A percentile compares a stretch with the other conserved stretches of the same genome.
Evolutionary conservation across 805 yeast species (phyloP).

Genomic region (Hanseniaspora mollemarum): DNA sequence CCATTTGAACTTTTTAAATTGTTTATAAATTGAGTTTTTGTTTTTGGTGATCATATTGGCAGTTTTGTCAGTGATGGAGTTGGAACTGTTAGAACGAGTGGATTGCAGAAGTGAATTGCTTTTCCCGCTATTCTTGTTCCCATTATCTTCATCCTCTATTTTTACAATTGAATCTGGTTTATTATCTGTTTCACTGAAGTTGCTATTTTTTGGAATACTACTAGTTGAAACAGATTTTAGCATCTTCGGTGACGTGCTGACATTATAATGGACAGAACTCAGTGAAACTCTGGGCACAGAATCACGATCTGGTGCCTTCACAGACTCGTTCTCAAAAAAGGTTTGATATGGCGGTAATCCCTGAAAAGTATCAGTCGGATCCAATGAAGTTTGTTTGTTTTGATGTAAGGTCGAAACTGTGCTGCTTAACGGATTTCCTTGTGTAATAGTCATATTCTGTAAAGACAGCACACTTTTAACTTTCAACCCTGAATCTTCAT

Average conservation of each 20-base stretch:
- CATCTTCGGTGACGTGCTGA: background rate
- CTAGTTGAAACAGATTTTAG: background rate
- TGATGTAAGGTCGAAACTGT: no score
- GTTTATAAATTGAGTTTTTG: constrained; percentile 9
- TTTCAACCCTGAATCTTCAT: background rate
- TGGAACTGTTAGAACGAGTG: background rate
- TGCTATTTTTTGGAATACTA: background rate
- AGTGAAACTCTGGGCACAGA: background rate
- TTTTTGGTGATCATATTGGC: constrained; percentile 1
- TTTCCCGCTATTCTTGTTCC: background rate
- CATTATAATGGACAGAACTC: background rate
- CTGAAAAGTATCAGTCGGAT: background rate
- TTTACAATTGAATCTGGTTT: background rate
- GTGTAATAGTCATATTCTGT: no score
- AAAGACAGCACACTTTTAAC: background rate
- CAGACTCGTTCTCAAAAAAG: background rate
- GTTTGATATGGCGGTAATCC: no score
- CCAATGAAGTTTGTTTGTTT: no score
- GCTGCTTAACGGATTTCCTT: no score
- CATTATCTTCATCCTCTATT: background rate
- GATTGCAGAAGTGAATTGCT: background rate
- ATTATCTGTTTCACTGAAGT: background rate
- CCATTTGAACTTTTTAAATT: constrained; percentile 14
- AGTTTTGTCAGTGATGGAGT: background rate
- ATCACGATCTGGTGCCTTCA: background rate